Evolutionary conservation across 768 basidiomycete genomes (phyloP).

Genomic region (Floccularia luteovirens): DNA sequence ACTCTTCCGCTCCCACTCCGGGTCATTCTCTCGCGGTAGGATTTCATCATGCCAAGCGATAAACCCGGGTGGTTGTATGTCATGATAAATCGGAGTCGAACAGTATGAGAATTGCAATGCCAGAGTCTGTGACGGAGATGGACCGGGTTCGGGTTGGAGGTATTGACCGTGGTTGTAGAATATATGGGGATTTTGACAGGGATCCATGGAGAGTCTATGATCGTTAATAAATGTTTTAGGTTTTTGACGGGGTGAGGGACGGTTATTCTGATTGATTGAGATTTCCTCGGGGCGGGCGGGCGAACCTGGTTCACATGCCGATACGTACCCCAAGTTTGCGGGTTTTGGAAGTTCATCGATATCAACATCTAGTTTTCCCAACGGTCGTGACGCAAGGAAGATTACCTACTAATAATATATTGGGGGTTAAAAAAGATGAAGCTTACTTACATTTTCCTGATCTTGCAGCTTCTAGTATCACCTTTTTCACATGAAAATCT

Average conservation of each 20-base stretch:
- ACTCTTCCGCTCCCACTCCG: constrained; percentile 53
- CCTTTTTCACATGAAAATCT: constrained; percentile 21
- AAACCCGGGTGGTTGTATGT: constrained; percentile 35
- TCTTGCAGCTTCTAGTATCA: constrained; percentile 22
- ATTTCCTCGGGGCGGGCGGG: constrained; percentile 15
- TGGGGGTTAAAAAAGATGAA: background rate
- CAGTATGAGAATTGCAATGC: constrained; percentile 38
- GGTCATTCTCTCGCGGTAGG: constrained; percentile 31
- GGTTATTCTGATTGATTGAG: constrained; percentile 14
- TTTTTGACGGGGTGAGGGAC: constrained; percentile 10
- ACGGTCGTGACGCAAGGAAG: too few species aligned
- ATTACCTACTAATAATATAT: too few species aligned
- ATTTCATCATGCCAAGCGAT: constrained; percentile 30
- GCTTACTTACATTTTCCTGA: constrained; percentile 17
- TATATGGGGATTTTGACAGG: constrained; percentile 28
- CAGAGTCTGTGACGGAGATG: constrained; percentile 23
- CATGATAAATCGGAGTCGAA: constrained; percentile 32
- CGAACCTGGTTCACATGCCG: constrained; percentile 21
- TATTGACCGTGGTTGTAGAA: constrained; percentile 37
- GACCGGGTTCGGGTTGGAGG: constrained; percentile 28
- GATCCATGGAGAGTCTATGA: constrained; percentile 34
- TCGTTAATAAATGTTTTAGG: constrained; percentile 38
- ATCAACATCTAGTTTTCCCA: constrained; percentile 18
- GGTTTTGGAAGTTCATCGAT: constrained; percentile 9
- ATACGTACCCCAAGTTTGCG: constrained; percentile 14